phyloP scores from a whole-genome alignment of 441 rosid genomes.

The Gossypium gossypioides region DNA sequence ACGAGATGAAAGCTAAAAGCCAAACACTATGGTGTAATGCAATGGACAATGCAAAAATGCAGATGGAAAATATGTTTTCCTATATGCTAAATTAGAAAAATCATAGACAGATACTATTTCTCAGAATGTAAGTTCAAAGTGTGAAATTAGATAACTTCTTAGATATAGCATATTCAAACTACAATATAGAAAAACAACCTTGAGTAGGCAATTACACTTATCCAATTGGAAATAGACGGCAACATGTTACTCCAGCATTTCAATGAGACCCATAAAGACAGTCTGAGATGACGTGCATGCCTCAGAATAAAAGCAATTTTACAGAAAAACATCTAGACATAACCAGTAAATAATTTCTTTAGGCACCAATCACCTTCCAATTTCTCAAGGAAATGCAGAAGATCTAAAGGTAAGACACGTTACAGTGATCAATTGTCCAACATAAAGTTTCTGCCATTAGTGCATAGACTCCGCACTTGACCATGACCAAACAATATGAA shows the following conservation, averaged over 20 bases:
- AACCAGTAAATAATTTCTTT: neutral
- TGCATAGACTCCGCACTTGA: neutral
- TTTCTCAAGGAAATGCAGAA: constrained; percentile 4
- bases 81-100: neutral
- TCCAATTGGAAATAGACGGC: neutral
- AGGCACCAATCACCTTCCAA: neutral
- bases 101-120: neutral
- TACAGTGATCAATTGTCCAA: neutral
- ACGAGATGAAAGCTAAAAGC: constrained; percentile 5
- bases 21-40: neutral
- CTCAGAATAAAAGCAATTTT: neutral
- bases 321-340: neutral
- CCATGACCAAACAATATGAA: neutral
- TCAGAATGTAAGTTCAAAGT: neutral
- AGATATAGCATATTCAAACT: neutral
- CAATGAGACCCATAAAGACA: neutral
- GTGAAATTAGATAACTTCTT: neutral
- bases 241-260: neutral
- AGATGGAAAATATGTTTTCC: neutral
- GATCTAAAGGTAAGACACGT: neutral
- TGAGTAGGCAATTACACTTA: neutral
- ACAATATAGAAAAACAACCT: neutral
- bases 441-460: neutral
- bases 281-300: neutral
- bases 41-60: neutral